phyloP scores from a whole-genome alignment of 176 grass and related monocot genomes.

The Musa acuminata region DNA sequence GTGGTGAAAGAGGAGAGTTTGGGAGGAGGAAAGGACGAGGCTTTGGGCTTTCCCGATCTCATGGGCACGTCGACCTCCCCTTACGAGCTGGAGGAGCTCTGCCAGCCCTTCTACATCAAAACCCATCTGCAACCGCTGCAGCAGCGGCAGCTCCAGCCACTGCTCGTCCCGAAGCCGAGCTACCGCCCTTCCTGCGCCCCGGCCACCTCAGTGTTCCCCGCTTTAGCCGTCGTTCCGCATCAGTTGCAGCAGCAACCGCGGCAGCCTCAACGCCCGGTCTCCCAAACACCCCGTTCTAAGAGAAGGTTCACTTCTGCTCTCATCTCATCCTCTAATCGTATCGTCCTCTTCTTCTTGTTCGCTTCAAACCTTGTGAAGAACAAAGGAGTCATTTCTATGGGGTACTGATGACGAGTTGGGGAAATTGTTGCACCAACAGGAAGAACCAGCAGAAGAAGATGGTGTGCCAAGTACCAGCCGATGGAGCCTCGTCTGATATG shows the following conservation, averaged over 20 bases:
- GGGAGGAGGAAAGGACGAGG: background rate
- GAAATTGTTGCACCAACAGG: conserved; percentile 22
- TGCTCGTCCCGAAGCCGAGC: background rate
- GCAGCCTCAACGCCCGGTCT: background rate
- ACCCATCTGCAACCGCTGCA: background rate
- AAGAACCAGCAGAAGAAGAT: conserved; percentile 85
- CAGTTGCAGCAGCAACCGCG: background rate
- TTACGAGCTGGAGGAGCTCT: conserved; percentile 11
- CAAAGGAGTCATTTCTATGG: no score
- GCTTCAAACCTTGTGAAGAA: no score
- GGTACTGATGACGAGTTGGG: no score
- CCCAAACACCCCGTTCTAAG: conserved; percentile 9
- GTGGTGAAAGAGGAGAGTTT: no score
- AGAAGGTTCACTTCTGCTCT: conserved; percentile 8
- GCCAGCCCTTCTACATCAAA: background rate
- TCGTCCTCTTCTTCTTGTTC: no score
- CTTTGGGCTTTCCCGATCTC: background rate
- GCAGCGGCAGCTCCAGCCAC: background rate
- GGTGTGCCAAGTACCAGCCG: conserved; percentile 72
- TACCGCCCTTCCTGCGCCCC: background rate
- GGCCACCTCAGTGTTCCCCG: background rate
- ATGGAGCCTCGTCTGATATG: conserved; percentile 56
- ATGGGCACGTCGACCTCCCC: background rate
- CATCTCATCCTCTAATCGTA: no score
- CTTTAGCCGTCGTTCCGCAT: background rate